Evolutionary conservation across 257 asterid species (phyloP), one percentile per base, ranked within the genome.

Genomic region (Solanum paucissectum): DNA sequence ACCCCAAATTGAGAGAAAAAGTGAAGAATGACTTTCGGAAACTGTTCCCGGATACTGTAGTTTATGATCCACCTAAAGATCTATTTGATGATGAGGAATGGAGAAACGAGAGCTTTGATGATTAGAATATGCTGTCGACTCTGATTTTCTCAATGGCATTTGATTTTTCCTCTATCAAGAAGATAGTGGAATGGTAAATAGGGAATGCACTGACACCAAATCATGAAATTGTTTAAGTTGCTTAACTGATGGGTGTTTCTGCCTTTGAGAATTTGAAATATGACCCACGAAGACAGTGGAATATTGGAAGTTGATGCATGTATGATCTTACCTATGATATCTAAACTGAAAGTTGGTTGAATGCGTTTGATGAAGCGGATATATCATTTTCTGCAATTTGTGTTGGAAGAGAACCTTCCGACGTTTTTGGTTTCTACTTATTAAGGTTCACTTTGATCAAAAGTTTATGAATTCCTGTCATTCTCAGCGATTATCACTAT

Each of bases 51-150:
- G 94, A 74, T 86, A 93, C 95, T 97, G 87, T 94, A 83, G 89
- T 96, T 87, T 95, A 92, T 89, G 99, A 96, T 83, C 98, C 98
- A 27, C 98, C 98, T 1, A 98, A 94, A 36, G 98, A 92, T 87
- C 91, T 96, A 88, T 95, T 91, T 55, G 92, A 91, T 38, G 98
- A 94, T 82, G 87, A 88, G 83, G 89, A 84, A 25, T 87, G 77
- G 89, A 88, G 90, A 90, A 89, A n/a, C 49, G 96, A 90, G 85
- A 89, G 90, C 20, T 93, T 90, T 36, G 94, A 92, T 86, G 96
- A 93, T 66, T 95, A 91, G 88, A 74, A 18, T 37, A 52, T 55
- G 89, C 74, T 4, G 88, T 42, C 77, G 87, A 20, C 69, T 21
- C 37, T 33, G 29, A 49, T 83, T 44, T 37, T 84, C 77, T 37